phyloP scores from a whole-genome alignment of 108 stramenopile genomes.

The Skeletonema tropicum region DNA sequence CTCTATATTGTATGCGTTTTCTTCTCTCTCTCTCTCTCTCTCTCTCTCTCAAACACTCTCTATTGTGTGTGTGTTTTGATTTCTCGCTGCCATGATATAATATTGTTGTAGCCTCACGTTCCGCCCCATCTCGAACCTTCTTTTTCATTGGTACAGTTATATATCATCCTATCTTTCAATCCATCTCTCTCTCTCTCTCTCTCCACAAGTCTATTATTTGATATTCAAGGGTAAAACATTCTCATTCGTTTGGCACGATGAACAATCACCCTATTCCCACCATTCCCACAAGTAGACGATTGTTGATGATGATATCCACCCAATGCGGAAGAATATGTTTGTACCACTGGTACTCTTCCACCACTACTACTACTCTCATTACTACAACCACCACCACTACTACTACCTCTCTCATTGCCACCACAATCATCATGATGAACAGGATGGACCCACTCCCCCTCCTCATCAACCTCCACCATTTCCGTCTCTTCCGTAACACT shows the following conservation, averaged over 20 bases:
- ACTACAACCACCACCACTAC: neutral
- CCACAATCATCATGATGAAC: constrained; percentile 24
- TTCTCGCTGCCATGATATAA: no score
- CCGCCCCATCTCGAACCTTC: no score
- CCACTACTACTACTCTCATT: neutral
- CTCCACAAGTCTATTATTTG: neutral
- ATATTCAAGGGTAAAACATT: constrained; percentile 50
- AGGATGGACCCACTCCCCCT: constrained; percentile 47
- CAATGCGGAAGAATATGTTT: constrained; percentile 16
- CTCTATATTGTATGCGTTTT: no score
- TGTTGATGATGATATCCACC: constrained; percentile 15
- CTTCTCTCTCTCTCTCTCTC: no score
- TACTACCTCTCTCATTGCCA: neutral
- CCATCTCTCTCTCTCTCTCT: neutral
- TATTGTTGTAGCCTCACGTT: no score
- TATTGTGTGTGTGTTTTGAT: no score
- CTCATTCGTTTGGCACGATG: constrained; percentile 48
- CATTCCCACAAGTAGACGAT: neutral
- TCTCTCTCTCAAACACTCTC: no score
- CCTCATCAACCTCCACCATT: constrained; percentile 40
- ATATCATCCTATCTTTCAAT: no score
- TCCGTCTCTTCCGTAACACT: constrained; percentile 49
- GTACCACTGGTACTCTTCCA: constrained; percentile 1
- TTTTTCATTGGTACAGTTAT: no score
- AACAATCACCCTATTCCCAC: constrained; percentile 5